Percentiles rank a stretch among this genome's conserved stretches.
Conservation (phyloP, 2,329 filamentous ascomycete species). For the Metarhizium brunneum region DNA sequence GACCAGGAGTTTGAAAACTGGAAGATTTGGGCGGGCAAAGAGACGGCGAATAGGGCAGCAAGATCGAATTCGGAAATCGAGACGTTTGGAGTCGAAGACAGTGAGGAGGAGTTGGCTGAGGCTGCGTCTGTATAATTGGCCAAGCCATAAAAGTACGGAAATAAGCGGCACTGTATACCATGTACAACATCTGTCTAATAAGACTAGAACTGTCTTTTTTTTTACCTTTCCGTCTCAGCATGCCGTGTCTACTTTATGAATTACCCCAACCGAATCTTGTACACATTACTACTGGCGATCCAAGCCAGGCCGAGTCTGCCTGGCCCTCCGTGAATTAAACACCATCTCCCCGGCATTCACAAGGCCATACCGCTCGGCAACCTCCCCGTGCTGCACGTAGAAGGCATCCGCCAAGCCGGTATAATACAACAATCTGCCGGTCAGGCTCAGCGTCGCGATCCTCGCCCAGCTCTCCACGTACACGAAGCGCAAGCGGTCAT, state of each 20-base stretch:
- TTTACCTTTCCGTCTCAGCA: neutral
- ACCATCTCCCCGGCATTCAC: slow-evolving; percentile 30
- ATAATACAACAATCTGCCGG: slow-evolving; percentile 63
- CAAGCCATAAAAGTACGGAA: neutral
- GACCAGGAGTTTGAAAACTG: slow-evolving; percentile 71
- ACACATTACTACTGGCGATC: neutral
- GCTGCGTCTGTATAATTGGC: slow-evolving; percentile 4
- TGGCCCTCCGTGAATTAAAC: slow-evolving; percentile 24
- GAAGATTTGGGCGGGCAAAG: slow-evolving; percentile 64
- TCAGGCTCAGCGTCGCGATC: slow-evolving; percentile 73
- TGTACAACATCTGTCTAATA: slow-evolving; percentile 13
- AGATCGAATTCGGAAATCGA: slow-evolving; percentile 32
- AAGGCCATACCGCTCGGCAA: slow-evolving; percentile 40
- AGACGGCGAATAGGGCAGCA: slow-evolving; percentile 33
- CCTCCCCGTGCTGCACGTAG: slow-evolving; percentile 68
- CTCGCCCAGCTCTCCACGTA: slow-evolving; percentile 93
- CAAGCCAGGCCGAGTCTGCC: slow-evolving; percentile 2
- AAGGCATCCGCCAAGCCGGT: slow-evolving; percentile 63
- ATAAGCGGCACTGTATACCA: slow-evolving; percentile 10
- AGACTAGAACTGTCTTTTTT: neutral
- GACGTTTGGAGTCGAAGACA: slow-evolving; percentile 29
- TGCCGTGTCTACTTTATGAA: neutral
- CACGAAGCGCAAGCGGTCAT: slow-evolving; percentile 58
- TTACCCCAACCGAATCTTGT: neutral
- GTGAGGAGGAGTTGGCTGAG: slow-evolving; percentile 14